Conservation (phyloP, 495 filamentous ascomycete genomes). For the Podospora conica region DNA sequence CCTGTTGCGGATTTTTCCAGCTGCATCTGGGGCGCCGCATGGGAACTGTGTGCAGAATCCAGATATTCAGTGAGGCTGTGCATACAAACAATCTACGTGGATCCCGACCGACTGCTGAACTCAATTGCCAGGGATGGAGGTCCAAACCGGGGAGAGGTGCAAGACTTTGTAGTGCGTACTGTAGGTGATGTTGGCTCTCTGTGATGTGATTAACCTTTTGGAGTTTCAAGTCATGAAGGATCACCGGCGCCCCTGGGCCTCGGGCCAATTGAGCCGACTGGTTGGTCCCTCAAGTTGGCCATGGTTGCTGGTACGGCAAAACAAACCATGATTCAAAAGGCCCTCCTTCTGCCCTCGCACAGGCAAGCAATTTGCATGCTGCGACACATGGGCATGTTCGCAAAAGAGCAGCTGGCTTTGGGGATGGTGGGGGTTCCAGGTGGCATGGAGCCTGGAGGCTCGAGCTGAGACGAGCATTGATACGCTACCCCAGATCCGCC, state of each 20-base stretch:
- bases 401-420: neutral
- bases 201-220: neutral
- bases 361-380: neutral
- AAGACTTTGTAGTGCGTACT: neutral
- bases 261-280: constrained; percentile 11
- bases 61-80: neutral
- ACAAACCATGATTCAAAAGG: constrained; percentile 10
- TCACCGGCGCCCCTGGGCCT: constrained; percentile 9
- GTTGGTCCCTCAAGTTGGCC: neutral
- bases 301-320: constrained; percentile 8
- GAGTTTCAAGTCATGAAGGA: constrained; percentile 21
- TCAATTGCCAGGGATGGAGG: neutral
- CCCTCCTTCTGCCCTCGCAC: neutral
- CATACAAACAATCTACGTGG: neutral
- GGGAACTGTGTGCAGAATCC: neutral
- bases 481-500: neutral
- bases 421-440: neutral
- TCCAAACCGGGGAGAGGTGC: neutral
- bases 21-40: constrained; percentile 3
- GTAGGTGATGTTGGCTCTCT: neutral
- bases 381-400: neutral
- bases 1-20: constrained; percentile 21
- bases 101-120: neutral
- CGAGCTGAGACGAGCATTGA: neutral
- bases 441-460: too few species aligned